These are phyloP conservation scores for Phaeoacremonium minimum DNA, from an alignment of 2,329 filamentous ascomycete species.

Conservation along the genomic window DNA sequence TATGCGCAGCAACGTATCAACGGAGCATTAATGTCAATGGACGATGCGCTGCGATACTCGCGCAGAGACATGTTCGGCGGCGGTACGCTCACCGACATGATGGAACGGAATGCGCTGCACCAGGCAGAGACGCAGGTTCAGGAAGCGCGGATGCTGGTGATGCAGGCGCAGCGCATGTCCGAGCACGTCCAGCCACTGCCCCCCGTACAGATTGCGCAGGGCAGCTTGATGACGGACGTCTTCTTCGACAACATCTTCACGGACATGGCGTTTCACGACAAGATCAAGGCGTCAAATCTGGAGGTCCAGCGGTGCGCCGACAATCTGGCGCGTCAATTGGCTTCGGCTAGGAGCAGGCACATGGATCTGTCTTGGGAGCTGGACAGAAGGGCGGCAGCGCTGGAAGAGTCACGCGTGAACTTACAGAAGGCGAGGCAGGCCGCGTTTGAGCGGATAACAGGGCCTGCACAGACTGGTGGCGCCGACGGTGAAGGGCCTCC, in stretches of 20 bases:
- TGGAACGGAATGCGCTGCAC: conserved; percentile 47
- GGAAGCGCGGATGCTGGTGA: conserved; percentile 32
- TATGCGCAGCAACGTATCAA: conserved; percentile 31
- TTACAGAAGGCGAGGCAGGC: conserved; percentile 39
- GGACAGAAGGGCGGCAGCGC: conserved; percentile 16
- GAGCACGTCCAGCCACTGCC: conserved; percentile 32
- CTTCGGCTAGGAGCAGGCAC: conserved; percentile 23
- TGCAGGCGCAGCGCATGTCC: conserved; percentile 34
- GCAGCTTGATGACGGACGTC: conserved; percentile 42
- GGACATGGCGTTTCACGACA: conserved; percentile 46
- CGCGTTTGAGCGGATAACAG: conserved; percentile 29
- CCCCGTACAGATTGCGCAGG: conserved; percentile 35
- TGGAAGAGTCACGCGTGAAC: conserved; percentile 27
- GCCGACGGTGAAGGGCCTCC: too few species aligned
- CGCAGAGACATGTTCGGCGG: conserved; percentile 45
- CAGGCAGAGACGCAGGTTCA: conserved; percentile 37
- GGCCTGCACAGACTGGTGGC: too few species aligned
- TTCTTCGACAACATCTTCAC: conserved; percentile 52
- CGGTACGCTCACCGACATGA: conserved; percentile 42
- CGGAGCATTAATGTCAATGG: conserved; percentile 29
- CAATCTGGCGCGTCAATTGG: conserved; percentile 23
- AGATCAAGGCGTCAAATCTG: conserved; percentile 38
- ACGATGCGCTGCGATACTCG: conserved; percentile 34
- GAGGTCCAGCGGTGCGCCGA: conserved; percentile 28
- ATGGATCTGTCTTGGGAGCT: conserved; percentile 24